Base-by-base conservation (phyloP, 352 stramenopile species). In the Phytopythium chamaehyphon region DNA sequence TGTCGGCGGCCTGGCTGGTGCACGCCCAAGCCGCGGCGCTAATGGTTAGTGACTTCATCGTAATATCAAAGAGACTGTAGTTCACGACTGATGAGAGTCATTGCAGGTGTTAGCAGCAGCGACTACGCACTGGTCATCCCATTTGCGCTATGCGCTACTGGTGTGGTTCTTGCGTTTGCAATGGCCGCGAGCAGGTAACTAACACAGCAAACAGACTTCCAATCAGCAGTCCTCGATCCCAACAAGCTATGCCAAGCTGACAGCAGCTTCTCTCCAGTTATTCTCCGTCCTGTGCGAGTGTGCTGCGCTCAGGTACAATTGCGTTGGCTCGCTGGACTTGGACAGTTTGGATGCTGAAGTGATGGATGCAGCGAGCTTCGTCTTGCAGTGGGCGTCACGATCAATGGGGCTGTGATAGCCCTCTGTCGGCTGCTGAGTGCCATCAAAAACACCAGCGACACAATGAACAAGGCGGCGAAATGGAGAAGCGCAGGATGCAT, bases 381-480 rank as follows among this genome's bases (percentile, higher is more conserved):
- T 19, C 44, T 66, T 6, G 40, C 60, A 26, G 54, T 66, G 18
- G 40, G 54, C 36, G 22, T 49, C 23, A 33, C 62, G 12, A 40
- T 71, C 37, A 47, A 56, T 21, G 62, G 55, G 23, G 38, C 49
- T 12, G 14, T 53, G 23, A 19, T 54, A n/a, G 59, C 55, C 35
- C 12, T 68, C 23, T 47, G 42, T 43, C 21, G 62, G 14, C 23
- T 68, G 1, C 26, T 51, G 10, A 52, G 40, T 33, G 59, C 62
- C 24, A 37, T 64, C 40, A 55, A 62, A 40, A 43, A 14, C 47
- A n/a, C 11, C 16, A 15, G n/a, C 1, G n/a, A 14, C 54, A 12
- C 12, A 24, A 58, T n/a, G 56, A 55, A 24, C 14, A 19, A 18
- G 28, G 21, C 16, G 15, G 12, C 18, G 22, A 33, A 12, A 6